Base-by-base conservation (phyloP, 2,329 filamentous ascomycete species). In the Canariomyces notabilis region DNA sequence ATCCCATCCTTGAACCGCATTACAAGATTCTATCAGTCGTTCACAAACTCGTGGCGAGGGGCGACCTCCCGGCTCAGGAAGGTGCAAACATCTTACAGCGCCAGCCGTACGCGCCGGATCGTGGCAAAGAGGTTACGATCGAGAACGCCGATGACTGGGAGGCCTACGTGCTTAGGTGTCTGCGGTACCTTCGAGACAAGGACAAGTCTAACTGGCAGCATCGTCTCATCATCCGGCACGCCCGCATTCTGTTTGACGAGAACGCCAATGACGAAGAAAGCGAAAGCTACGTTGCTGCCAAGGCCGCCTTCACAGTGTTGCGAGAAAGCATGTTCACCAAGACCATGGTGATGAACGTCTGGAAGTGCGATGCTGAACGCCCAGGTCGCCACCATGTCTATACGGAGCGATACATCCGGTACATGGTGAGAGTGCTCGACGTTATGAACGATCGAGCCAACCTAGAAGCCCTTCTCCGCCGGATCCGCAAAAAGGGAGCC, bases 191-290 rank as follows among this genome's bases (percentile, higher is more conserved):
- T 8, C 73, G 74, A 11, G 78, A 81, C 39, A 89, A 89, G 50
- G 90, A 96, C 66, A 94, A 95, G 70, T 86, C 87, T 1, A 91
- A 93, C 58, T 96, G 90, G 90, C 90, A 96, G 61, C 90, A 96
- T 63, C 85, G 90, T 16, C 89, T 96, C 68, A 87, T 89, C 43
- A 83, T 85, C 60, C 82, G 89, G 19, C 83, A 87, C 58, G 74
- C 79, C 2, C 69, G 67, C 26, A 76, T 82, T 16, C 57, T 81
- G 6, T 79, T 77, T 43, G 69, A 72, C 22, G 63, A 66, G 31
- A 61, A 65, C 35, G 42, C 52, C 32, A 48, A 46, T n/a, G 60
- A 74, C 60, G 60, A 72, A 61, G 79, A 77, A 2, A 69, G 78
- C 20, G 46, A 35, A 31, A 65, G 74, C n/a, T 72, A 75, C 12